These are phyloP conservation scores for Mycena olivaceomarginata DNA, from an alignment of 768 basidiomycete species.

Conservation along the genomic window DNA sequence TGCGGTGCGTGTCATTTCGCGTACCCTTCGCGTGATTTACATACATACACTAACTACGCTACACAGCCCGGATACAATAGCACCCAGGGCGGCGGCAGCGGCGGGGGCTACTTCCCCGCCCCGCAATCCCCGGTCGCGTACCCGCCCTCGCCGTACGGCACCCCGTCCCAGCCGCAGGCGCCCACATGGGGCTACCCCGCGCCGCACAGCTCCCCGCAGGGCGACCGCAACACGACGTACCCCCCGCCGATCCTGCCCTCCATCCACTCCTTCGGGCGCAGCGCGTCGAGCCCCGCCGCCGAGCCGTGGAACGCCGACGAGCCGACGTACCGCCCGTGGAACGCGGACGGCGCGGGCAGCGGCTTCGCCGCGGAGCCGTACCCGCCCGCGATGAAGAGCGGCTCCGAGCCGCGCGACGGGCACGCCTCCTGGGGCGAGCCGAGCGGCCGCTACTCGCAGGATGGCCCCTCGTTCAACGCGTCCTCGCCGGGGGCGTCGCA, in stretches of 20 bases:
- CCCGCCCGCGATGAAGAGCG: constrained; percentile 57
- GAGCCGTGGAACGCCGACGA: constrained; percentile 49
- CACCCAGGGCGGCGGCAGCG: constrained; percentile 50
- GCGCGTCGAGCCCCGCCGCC: constrained; percentile 29
- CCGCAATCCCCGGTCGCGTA: constrained; percentile 62
- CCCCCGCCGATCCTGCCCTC: constrained; percentile 73
- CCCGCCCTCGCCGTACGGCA: constrained; percentile 63
- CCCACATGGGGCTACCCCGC: constrained; percentile 74
- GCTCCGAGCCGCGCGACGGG: constrained; percentile 22
- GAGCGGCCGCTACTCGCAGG: constrained; percentile 10
- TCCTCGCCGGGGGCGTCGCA: constrained; percentile 28
- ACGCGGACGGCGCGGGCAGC: constrained; percentile 59
- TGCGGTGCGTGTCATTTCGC: constrained; percentile 60
- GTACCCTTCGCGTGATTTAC: neutral
- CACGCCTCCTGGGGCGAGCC: constrained; percentile 28
- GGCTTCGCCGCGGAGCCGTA: constrained; percentile 37
- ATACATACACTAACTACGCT: neutral
- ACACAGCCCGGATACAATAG: constrained; percentile 59
- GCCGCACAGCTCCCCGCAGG: constrained; percentile 49
- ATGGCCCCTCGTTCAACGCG: constrained; percentile 18
- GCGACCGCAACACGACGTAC: constrained; percentile 68
- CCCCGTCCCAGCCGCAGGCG: constrained; percentile 62
- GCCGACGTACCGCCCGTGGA: constrained; percentile 73
- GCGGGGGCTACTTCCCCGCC: constrained; percentile 63
- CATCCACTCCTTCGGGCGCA: constrained; percentile 70